Base-by-base conservation (phyloP, 352 stramenopile species). In the Globisporangium rhizosaccharum region DNA sequence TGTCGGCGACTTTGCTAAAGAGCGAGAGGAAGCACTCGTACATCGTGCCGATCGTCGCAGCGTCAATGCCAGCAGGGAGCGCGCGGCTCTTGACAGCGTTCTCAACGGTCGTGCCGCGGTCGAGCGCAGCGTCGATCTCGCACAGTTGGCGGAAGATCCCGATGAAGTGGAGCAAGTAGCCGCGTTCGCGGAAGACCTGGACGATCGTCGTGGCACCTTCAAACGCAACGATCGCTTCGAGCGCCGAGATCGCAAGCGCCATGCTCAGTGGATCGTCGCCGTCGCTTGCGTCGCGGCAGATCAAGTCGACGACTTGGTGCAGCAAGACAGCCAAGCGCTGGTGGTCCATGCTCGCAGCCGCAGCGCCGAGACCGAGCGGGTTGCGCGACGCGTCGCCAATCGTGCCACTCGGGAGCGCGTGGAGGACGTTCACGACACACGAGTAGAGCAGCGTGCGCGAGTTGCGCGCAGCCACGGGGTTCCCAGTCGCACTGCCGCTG, bases 1-100 rank as follows among this genome's bases (percentile, higher is more conserved):
- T 83, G 33, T 73, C 67, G 20, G 79, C 79, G 15, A 92, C 66
- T 11, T 80, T 78, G 0, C 72, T 68, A 37, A 92, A 91, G 20
- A 94, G 77, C 53, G 85, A 94, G 49, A 94, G 64, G 26, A 92
- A 88, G 48, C 79, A 89, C 62, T 90, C 79, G 69, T 92, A 89
- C 63, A 92, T 88, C 0, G 82, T 87, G 44, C 81, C 81, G 59
- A 92, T 82, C 12, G 83, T 90, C 23, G 77, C 73, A 2, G 72
- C 58, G 59, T 90, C 82, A 51, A 92, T 72, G 25, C 73, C 78
- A 3, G 63, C 60, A 3, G 62, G 71, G 36, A 87, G 67, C 28
- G 72, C 65, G n/a, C 64, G 77, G 33, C 59, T 86, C 59, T 72
- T 78, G 39, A 75, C 62, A 45, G 62, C 73, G 30, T 62, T 56